Conservation (phyloP, 306 rosid genomes). For the Rosa persica region DNA sequence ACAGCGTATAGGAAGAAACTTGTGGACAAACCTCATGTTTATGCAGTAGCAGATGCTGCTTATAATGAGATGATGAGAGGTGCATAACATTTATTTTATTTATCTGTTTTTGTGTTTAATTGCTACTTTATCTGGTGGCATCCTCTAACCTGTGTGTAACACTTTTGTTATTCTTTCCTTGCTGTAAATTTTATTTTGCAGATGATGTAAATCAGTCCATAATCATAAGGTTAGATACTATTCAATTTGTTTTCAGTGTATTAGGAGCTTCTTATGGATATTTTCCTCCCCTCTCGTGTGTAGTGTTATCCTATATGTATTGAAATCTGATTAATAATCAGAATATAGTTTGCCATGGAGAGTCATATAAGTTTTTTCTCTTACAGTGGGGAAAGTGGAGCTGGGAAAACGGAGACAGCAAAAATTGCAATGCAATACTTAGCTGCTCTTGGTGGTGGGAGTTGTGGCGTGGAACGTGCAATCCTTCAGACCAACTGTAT, state of each 20-base stretch:
- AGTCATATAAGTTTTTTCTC: constrained; percentile 17
- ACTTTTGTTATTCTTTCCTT: constrained; percentile 28
- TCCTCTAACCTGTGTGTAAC: constrained; percentile 28
- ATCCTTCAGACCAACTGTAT: constrained; percentile 68
- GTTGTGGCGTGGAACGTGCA: constrained; percentile 60
- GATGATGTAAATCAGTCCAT: constrained; percentile 87
- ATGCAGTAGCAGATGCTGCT: constrained; percentile 69
- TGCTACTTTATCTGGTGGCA: constrained; percentile 5
- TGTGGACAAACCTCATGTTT: constrained; percentile 74
- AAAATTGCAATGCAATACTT: constrained; percentile 87
- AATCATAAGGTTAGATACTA: constrained; percentile 74
- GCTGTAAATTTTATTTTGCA: constrained; percentile 46
- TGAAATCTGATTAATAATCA: neutral
- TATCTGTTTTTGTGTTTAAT: neutral
- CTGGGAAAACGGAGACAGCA: constrained; percentile 95
- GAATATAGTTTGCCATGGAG: neutral
- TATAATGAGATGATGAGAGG: constrained; percentile 87
- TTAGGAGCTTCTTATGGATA: constrained; percentile 25
- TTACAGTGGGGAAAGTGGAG: constrained; percentile 95
- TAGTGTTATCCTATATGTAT: neutral
- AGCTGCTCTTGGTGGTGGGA: constrained; percentile 72
- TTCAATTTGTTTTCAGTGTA: constrained; percentile 7
- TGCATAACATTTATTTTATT: constrained; percentile 20
- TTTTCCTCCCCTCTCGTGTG: neutral
- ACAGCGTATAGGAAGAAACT: constrained; percentile 59